These are phyloP conservation scores for Sodiomyces alkalinus DNA, from an alignment of 2,329 filamentous ascomycete genomes.

Conservation along the genomic window DNA sequence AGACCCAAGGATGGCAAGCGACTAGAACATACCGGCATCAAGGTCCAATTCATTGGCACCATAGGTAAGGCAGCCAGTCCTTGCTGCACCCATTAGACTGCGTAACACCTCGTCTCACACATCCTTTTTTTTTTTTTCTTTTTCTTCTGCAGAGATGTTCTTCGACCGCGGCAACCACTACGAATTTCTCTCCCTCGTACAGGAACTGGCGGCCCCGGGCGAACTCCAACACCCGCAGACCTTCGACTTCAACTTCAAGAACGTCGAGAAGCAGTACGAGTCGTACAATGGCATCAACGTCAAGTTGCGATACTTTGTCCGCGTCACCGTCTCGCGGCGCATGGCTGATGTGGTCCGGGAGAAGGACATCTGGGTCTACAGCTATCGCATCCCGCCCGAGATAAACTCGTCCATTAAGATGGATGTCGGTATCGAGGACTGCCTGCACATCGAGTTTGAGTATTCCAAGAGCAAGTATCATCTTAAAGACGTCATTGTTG, in stretches of 20 bases:
- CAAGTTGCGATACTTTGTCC: conserved; percentile 94
- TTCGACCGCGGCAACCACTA: conserved; percentile 98
- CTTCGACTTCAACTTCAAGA: conserved; percentile 99
- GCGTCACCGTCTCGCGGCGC: conserved; percentile 86
- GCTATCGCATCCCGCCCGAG: conserved; percentile 93
- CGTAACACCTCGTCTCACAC: too few species aligned
- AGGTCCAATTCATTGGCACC: conserved; percentile 97
- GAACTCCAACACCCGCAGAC: conserved; percentile 98
- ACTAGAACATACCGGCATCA: conserved; percentile 95
- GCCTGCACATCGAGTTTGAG: conserved; percentile 97
- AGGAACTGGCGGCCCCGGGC: conserved; percentile 90
- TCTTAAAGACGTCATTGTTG: conserved; percentile 96
- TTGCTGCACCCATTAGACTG: too few species aligned
- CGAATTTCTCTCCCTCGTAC: conserved; percentile 93
- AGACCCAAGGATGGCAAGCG: conserved; percentile 96
- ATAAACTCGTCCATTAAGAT: conserved; percentile 99
- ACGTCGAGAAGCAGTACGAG: conserved; percentile 99
- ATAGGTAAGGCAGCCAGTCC: conserved; percentile 49
- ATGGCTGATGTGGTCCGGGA: conserved; percentile 98
- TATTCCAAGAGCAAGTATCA: conserved; percentile 99
- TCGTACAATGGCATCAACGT: conserved; percentile 99
- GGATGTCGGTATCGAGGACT: conserved; percentile 99
- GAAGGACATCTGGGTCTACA: conserved; percentile 99
- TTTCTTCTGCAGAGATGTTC: conserved; percentile 97
- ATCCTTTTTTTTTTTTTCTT: too few species aligned